A percentile compares a stretch with the other conserved stretches of the same genome.
These are phyloP conservation scores for Colletotrichum plurivorum DNA, from an alignment of 2,329 filamentous ascomycete species.

Conservation along the genomic window DNA sequence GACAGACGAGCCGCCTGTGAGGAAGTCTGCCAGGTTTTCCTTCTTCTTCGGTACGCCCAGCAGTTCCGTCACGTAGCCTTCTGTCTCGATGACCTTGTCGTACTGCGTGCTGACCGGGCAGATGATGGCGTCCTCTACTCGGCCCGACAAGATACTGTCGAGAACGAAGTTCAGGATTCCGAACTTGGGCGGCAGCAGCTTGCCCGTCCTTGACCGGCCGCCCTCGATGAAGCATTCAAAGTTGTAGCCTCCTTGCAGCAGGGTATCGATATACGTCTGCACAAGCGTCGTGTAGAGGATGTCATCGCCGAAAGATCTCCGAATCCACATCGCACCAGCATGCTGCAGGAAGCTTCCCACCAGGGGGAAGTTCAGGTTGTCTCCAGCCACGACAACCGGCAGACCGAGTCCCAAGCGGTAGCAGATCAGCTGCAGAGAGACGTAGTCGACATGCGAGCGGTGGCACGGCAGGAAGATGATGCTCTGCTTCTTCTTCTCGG, in stretches of 20 bases:
- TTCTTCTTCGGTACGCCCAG: slow-evolving; percentile 95
- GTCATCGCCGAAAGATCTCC: slow-evolving; percentile 92
- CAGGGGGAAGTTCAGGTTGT: slow-evolving; percentile 95
- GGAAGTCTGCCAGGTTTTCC: slow-evolving; percentile 90
- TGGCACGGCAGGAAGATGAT: slow-evolving; percentile 97
- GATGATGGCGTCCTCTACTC: slow-evolving; percentile 91
- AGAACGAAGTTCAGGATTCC: slow-evolving; percentile 93
- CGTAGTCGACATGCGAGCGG: slow-evolving; percentile 95
- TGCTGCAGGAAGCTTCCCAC: slow-evolving; percentile 93
- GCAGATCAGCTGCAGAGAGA: slow-evolving; percentile 94
- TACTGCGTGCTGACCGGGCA: slow-evolving; percentile 98
- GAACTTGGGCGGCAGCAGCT: slow-evolving; percentile 94
- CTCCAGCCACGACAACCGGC: slow-evolving; percentile 93
- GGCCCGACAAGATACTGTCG: slow-evolving; percentile 89
- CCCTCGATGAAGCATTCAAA: slow-evolving; percentile 99
- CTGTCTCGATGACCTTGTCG: slow-evolving; percentile 98
- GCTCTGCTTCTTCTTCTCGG: slow-evolving; percentile 89
- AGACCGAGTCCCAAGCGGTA: slow-evolving; percentile 91
- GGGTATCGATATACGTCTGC: slow-evolving; percentile 93
- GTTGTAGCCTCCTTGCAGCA: slow-evolving; percentile 92
- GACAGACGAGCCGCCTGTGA: slow-evolving; percentile 88
- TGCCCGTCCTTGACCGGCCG: slow-evolving; percentile 91
- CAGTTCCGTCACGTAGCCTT: slow-evolving; percentile 95
- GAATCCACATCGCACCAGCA: slow-evolving; percentile 98
- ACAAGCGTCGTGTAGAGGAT: slow-evolving; percentile 92